Conservation (phyloP, 768 basidiomycete genomes). For the Nidularia pulvinata region DNA sequence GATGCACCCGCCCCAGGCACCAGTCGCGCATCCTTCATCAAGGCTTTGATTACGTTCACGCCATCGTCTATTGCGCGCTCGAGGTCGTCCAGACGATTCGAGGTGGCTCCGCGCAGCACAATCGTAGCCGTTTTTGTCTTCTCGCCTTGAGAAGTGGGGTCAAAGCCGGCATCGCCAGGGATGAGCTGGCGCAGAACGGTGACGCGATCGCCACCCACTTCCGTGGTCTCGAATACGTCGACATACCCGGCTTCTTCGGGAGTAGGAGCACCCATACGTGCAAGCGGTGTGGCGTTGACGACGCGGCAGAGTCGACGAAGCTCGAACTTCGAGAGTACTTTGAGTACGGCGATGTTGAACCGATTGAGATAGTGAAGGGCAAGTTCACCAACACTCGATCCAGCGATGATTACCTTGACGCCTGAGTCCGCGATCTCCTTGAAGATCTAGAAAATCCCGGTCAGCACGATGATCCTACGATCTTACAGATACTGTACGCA, state of each 20-base stretch:
- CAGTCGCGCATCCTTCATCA: slow-evolving; percentile 87
- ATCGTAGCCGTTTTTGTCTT: slow-evolving; percentile 91
- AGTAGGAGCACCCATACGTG: slow-evolving; percentile 94
- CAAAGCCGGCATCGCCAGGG: slow-evolving; percentile 64
- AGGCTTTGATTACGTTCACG: slow-evolving; percentile 91
- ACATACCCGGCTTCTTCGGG: slow-evolving; percentile 94
- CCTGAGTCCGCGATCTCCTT: slow-evolving; percentile 97
- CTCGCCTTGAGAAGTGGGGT: slow-evolving; percentile 51
- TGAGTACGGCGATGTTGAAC: slow-evolving; percentile 91
- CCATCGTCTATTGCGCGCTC: slow-evolving; percentile 98
- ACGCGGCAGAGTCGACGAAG: slow-evolving; percentile 93
- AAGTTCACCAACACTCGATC: slow-evolving; percentile 92
- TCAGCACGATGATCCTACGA: too few species aligned
- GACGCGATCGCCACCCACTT: slow-evolving; percentile 97
- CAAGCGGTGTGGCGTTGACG: slow-evolving; percentile 94
- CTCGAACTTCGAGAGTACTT: slow-evolving; percentile 98
- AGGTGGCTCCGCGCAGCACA: slow-evolving; percentile 93
- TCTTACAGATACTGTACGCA: slow-evolving; percentile 11
- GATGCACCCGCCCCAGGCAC: slow-evolving; percentile 95
- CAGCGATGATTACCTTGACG: slow-evolving; percentile 92
- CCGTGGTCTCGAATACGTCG: slow-evolving; percentile 93
- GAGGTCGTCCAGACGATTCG: slow-evolving; percentile 93
- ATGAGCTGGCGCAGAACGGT: slow-evolving; percentile 90
- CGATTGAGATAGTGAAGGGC: slow-evolving; percentile 97
- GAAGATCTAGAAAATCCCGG: slow-evolving; percentile 63